Evolutionary conservation across 2,329 filamentous ascomycete genomes (phyloP).

Genomic region (Alternaria arbusti): DNA sequence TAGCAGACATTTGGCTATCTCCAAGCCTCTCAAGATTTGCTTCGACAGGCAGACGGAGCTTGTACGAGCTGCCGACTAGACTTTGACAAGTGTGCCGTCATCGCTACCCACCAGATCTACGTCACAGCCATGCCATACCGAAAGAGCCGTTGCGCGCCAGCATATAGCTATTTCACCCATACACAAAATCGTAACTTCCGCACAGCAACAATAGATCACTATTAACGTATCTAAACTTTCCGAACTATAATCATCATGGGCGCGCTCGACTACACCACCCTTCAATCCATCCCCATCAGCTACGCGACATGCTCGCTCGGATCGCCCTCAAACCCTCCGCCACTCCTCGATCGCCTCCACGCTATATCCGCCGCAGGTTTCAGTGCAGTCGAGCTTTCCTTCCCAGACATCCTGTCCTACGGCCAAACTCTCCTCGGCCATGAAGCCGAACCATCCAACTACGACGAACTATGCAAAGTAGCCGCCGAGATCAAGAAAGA

Average conservation of each 20-base stretch:
- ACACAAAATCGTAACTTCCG: not conserved
- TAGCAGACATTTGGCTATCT: not conserved
- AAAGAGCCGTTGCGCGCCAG: slow-evolving; percentile 6
- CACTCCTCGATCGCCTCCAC: slow-evolving; percentile 65
- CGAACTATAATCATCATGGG: slow-evolving; percentile 33
- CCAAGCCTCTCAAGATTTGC: not conserved
- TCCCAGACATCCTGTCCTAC: slow-evolving; percentile 73
- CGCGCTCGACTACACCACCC: slow-evolving; percentile 40
- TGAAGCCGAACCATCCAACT: slow-evolving; percentile 64
- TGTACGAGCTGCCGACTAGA: not conserved
- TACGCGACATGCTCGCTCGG: slow-evolving; percentile 66
- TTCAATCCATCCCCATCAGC: slow-evolving; percentile 55
- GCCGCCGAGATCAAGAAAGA: slow-evolving; percentile 62
- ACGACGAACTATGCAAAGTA: slow-evolving; percentile 62
- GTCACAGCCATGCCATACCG: slow-evolving; percentile 31
- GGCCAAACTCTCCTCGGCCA: slow-evolving; percentile 60
- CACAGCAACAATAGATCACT: not conserved
- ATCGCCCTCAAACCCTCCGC: slow-evolving; percentile 48
- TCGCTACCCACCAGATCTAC: slow-evolving; percentile 23
- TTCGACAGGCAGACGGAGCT: not conserved
- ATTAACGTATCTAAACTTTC: not conserved
- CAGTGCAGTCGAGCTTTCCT: slow-evolving; percentile 73
- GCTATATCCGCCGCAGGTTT: slow-evolving; percentile 72
- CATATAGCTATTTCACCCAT: not conserved
- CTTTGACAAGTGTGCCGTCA: slow-evolving; percentile 7